phyloP scores from a whole-genome alignment of 768 basidiomycete species.

The Panus rudis region DNA sequence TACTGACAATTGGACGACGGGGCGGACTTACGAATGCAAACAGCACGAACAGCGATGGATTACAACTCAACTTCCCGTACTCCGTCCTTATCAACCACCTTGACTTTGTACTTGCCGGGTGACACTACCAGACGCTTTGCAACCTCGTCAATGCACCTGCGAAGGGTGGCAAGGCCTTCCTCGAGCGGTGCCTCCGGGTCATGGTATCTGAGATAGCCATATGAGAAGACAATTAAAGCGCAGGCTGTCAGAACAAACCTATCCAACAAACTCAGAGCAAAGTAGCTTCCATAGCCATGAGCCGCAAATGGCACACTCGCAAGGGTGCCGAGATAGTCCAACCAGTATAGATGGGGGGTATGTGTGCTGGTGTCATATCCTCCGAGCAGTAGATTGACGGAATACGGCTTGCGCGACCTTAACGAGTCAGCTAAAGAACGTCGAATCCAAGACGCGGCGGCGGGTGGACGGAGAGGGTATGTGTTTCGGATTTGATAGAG shows the following conservation, averaged over 20 bases:
- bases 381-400: conserved; percentile 88
- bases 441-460: conserved; percentile 94
- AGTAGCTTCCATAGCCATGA: conserved; percentile 93
- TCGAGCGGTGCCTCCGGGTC: conserved; percentile 79
- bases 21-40: too few relatives aligned
- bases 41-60: not conserved
- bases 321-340: conserved; percentile 92
- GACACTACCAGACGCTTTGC: conserved; percentile 75
- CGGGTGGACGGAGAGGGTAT: conserved; percentile 80
- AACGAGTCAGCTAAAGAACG: conserved; percentile 83
- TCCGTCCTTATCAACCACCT: conserved; percentile 90
- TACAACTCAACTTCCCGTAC: conserved; percentile 73
- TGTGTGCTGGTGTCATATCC: conserved; percentile 80
- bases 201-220: conserved; percentile 59
- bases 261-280: conserved; percentile 87
- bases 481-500: conserved; percentile 94
- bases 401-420: conserved; percentile 80
- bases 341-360: conserved; percentile 83
- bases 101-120: conserved; percentile 79
- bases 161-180: conserved; percentile 78
- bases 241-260: conserved; percentile 38
- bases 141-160: conserved; percentile 85
- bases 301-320: conserved; percentile 87
- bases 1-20: too few relatives aligned
- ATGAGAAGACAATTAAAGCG: conserved; percentile 6